Base-by-base conservation (phyloP, 148 eudicot genomes). In the Cornus florida region DNA sequence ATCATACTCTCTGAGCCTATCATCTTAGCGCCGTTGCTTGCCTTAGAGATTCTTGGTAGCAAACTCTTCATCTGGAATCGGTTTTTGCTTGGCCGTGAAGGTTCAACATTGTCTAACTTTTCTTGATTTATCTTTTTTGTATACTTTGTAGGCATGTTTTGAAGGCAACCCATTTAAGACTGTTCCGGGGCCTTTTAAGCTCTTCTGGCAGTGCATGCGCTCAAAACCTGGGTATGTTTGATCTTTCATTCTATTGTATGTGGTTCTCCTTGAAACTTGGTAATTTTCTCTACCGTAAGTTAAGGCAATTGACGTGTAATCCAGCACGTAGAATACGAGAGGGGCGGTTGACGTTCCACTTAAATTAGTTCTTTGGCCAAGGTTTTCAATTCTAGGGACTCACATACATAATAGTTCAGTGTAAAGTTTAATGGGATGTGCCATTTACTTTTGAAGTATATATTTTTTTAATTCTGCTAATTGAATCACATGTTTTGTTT, bases 131-230 rank as follows among this genome's bases (percentile, higher is more conserved):
- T 35, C 38, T 43, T 43, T 4, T 43, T 9, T 7, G 8, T 43
- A 6, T 5, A 43, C 13, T 64, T 39, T 86, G 83, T 73, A 95
- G 97, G 97, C 98, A 73, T 93, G 97, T 82, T 95, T 95, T 78
- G 99, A 95, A 83, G 99, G 97, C 19, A 95, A 93, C 85, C 99
- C 99, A 32, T 93, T 95, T 76, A 95, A 95, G 82, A 95, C 99
- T 1, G 84, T 95, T 82, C 97, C 97, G 5, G 97, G 97, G 41
- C 97, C 97, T 78, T 95, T 95, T 84, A 93, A 93, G 90, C 94
- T 95, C 64, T 95, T 95, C 87, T 93, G 88, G 88, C 94, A 84
- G 80, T 95, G 99, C 90, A 95, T 93, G 99, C 97, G 89, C 75
- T 93, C 99, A n/a, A 93, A 92, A 71, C 97, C 93, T 35, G 99